A percentile compares a stretch with the other conserved stretches of the same genome.
These are phyloP conservation scores for Oryza longistaminata DNA, from an alignment of 176 grass and related monocot genomes.

Conservation along the genomic window DNA sequence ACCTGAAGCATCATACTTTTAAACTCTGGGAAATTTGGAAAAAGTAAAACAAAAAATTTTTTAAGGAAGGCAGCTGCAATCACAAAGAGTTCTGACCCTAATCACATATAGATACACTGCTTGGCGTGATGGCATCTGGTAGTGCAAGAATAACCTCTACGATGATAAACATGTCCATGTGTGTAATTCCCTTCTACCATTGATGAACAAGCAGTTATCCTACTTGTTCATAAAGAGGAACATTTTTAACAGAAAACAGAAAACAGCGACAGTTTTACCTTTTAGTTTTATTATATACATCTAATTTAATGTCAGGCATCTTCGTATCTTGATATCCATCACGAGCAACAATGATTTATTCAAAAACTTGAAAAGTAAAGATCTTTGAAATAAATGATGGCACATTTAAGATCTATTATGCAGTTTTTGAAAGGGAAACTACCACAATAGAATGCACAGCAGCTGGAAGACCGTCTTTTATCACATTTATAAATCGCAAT, in stretches of 20 bases:
- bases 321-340: background rate
- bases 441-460: constrained; percentile 97
- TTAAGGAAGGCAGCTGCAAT: background rate
- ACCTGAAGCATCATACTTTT: background rate
- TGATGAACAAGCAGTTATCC: background rate
- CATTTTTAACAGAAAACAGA: constrained; percentile 29
- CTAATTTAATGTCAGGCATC: background rate
- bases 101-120: background rate
- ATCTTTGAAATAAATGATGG: background rate
- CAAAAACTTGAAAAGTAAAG: background rate
- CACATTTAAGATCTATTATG: constrained; percentile 16
- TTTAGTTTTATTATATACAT: background rate
- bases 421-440: constrained; percentile 31
- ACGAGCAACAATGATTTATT: background rate
- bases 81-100: background rate
- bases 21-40: background rate
- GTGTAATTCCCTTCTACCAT: background rate
- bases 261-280: background rate
- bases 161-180: background rate
- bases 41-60: background rate
- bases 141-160: background rate
- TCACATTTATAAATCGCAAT: constrained; percentile 82
- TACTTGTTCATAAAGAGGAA: background rate
- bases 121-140: background rate
- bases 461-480: constrained; percentile 82